A percentile compares a stretch with the other conserved stretches of the same genome.
Conservation (phyloP, 192 early-diverging fungal species). For the Gamsiella multidivaricata region DNA sequence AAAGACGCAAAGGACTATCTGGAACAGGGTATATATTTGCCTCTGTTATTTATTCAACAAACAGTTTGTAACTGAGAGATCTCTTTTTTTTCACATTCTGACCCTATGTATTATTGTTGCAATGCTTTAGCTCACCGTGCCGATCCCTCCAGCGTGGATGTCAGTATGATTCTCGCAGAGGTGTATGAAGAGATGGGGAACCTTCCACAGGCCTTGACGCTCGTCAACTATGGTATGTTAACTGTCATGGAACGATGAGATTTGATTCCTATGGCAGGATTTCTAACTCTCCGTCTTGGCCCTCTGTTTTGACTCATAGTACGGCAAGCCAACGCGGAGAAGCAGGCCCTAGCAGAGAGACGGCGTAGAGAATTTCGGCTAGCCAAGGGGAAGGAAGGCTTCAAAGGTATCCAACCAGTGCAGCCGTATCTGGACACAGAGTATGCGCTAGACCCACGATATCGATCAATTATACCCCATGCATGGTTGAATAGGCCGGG, state of each 20-base stretch:
- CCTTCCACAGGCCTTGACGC: conserved; percentile 59
- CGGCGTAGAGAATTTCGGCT: conserved; percentile 22
- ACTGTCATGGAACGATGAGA: too few relatives aligned
- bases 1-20: conserved; percentile 47
- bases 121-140: conserved; percentile 61
- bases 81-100: not conserved
- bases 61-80: too few relatives aligned
- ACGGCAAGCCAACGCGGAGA: conserved; percentile 32
- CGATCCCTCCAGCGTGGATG: conserved; percentile 71
- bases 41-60: too few relatives aligned
- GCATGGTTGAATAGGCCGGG: too few relatives aligned
- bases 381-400: conserved; percentile 19
- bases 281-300: not conserved
- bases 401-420: not conserved
- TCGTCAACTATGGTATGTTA: conserved; percentile 60
- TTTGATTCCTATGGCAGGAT: too few relatives aligned
- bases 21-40: conserved; percentile 30
- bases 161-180: conserved; percentile 74
- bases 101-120: not conserved
- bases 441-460: not conserved
- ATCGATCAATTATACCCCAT: conserved; percentile 24
- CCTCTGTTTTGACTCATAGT: conserved; percentile 7
- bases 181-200: conserved; percentile 80
- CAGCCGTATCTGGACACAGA: not conserved
- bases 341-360: conserved; percentile 23